These are phyloP conservation scores for Penicillium paneum DNA, from an alignment of 2,329 filamentous ascomycete species.

Conservation along the genomic window DNA sequence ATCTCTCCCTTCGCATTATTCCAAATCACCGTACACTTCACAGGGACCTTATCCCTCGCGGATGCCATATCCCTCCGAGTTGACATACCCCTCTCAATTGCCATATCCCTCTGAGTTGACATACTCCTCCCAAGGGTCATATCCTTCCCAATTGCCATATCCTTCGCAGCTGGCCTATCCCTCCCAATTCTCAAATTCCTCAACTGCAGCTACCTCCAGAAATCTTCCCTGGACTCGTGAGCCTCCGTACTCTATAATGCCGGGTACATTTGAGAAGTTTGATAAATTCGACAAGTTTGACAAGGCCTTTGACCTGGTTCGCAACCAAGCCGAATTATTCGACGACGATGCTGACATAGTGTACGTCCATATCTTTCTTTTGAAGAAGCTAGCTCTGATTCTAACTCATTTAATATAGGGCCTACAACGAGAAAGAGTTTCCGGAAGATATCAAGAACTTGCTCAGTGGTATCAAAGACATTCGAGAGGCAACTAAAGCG, in stretches of 20 bases:
- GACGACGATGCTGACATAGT: slow-evolving; percentile 5
- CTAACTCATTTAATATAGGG: slow-evolving; percentile 18
- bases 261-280: background rate
- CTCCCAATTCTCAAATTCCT: background rate
- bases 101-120: background rate
- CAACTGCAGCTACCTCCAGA: background rate
- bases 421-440: slow-evolving; percentile 43
- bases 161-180: background rate
- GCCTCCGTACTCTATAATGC: background rate
- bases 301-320: slow-evolving; percentile 4
- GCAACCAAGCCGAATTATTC: slow-evolving; percentile 3
- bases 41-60: background rate
- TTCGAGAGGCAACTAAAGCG: slow-evolving; percentile 61
- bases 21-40: background rate
- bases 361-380: background rate
- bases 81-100: background rate
- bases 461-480: slow-evolving; percentile 69
- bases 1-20: background rate
- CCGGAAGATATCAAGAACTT: slow-evolving; percentile 68
- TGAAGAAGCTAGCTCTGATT: background rate
- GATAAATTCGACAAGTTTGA: slow-evolving; percentile 1
- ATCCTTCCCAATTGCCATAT: background rate
- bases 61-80: background rate
- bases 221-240: background rate
- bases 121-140: background rate